phyloP scores from a whole-genome alignment of 2,329 filamentous ascomycete species.

The Fusarium nodosum region DNA sequence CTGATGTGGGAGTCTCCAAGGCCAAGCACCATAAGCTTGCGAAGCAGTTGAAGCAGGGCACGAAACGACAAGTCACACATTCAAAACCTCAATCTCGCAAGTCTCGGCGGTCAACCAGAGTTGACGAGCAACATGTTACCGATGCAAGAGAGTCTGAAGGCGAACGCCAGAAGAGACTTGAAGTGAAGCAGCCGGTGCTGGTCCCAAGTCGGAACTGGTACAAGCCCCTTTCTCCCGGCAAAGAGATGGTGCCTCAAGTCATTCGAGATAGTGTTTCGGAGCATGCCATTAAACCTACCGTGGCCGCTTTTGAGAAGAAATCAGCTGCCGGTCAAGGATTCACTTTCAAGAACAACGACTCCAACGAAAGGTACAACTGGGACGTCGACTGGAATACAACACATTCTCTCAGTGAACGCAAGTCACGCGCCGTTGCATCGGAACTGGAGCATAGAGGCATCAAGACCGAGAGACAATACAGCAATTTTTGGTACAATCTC shows the following conservation, averaged over 20 bases:
- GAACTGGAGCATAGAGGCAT: constrained; percentile 38
- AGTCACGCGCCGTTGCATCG: constrained; percentile 23
- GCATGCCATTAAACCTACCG: constrained; percentile 45
- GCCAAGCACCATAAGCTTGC: background rate
- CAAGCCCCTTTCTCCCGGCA: constrained; percentile 14
- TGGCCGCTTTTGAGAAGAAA: constrained; percentile 38
- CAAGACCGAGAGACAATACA: constrained; percentile 32
- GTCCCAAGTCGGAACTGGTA: constrained; percentile 5
- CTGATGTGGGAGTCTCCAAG: background rate
- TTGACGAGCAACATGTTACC: background rate
- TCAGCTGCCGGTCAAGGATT: constrained; percentile 35
- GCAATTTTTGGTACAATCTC: constrained; percentile 48
- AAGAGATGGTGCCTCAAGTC: constrained; percentile 34
- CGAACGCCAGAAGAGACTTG: constrained; percentile 13
- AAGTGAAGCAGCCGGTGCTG: constrained; percentile 11
- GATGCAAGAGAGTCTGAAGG: constrained; percentile 9
- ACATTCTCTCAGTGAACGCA: constrained; percentile 12
- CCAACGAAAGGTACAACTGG: constrained; percentile 32
- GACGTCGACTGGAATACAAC: constrained; percentile 32
- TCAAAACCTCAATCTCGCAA: background rate
- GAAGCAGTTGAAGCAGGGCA: background rate
- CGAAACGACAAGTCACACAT: background rate
- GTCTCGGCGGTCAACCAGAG: background rate
- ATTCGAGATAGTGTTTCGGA: constrained; percentile 46
- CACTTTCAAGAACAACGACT: background rate